Conservation (phyloP, 129 eudicot genomes). For the Helianthus tuberosus region DNA sequence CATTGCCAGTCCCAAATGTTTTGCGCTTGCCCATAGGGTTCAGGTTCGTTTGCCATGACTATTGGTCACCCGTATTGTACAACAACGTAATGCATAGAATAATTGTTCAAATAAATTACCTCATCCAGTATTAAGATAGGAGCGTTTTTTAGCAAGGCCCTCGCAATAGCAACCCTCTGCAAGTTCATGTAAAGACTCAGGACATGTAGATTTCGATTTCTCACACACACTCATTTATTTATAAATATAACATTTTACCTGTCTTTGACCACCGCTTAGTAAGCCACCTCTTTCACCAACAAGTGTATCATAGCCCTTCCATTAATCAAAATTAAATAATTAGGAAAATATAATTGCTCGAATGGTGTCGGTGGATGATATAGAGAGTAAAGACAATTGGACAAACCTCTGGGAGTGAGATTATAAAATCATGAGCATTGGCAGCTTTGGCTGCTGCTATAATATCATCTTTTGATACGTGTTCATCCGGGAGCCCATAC, state of each 20-base stretch:
- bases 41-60: no score
- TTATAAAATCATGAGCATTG: slow-evolving; percentile 94
- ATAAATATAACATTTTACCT: slow-evolving; percentile 48
- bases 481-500: slow-evolving; percentile 91
- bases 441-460: slow-evolving; percentile 98
- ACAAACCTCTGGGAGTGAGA: slow-evolving; percentile 90
- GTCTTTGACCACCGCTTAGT: slow-evolving; percentile 97
- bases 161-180: slow-evolving; percentile 97
- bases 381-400: no score
- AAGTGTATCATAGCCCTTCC: slow-evolving; percentile 91
- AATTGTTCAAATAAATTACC: slow-evolving; percentile 38
- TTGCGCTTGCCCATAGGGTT: no score
- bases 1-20: no score
- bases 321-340: slow-evolving; percentile 20
- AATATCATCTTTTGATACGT: slow-evolving; percentile 87
- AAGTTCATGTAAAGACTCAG: slow-evolving; percentile 24
- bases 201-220: background rate
- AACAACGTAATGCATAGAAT: background rate
- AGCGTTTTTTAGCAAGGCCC: slow-evolving; percentile 91
- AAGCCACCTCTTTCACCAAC: slow-evolving; percentile 98
- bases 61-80: background rate
- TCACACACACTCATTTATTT: background rate
- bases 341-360: background rate
- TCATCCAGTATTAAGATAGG: slow-evolving; percentile 94
- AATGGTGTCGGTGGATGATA: slow-evolving; percentile 5